Evolutionary conservation across 179 eudicot genomes (phyloP), one percentile per base, ranked within the genome.

Genomic region (Dionaea muscipula): DNA sequence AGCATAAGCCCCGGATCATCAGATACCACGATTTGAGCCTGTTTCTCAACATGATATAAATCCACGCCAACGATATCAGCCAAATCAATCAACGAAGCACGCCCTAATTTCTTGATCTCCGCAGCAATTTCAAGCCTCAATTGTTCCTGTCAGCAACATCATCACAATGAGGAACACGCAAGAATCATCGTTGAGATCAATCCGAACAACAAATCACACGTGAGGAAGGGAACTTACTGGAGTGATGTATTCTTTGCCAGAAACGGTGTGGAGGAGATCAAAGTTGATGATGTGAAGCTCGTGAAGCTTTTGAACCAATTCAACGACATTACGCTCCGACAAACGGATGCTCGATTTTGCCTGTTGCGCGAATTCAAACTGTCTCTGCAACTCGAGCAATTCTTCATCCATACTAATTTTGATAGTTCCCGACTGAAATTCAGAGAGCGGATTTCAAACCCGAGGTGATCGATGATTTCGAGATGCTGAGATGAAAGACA

Each of bases 221-320:
- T 53, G 41, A 47, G 25, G 36, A 19, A 41, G 60, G 47, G 21
- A 16, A 19, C 11, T 10, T 72, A 91, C 96, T 14, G 86, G 96
- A 65, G 96, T 91, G 72, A 91, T 88, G 81, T 77, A 91, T 68
- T 91, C 93, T 78, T 84, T 87, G 75, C 96, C 98, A 62, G 98
- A 65, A 65, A 74, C 67, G 40, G 98, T 91, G 64, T 91, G 98
- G 39, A 87, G 98, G 43, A 91, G 98, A 74, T 91, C 94, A 61
- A 84, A 91, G 25, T 91, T 86, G 70, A 91, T 80, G 71, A 91
- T 91, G 21, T 77, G 72, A 55, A 91, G 89, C 16, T 82, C 73
- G 2, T 87, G 98, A 26, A 91, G 96, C 45, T 87, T 91, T 60
- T 82, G 94, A 26, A 91, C 94, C 71, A 91, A 82, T 75, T 91